Base-by-base conservation (phyloP, 306 rosid species). In the Prunus padus region DNA sequence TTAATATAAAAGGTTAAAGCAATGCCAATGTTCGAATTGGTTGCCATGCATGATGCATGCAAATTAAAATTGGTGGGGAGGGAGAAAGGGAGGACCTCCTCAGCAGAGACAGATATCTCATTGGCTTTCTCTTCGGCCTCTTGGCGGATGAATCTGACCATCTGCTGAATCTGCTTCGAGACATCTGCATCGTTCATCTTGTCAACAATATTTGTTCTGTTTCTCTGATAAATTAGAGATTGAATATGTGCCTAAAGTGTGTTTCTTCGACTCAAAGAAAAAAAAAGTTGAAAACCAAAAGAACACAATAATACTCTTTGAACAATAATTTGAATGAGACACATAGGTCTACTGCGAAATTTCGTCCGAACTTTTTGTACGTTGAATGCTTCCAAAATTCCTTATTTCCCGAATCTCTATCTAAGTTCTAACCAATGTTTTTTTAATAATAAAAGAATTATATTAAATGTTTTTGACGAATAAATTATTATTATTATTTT, bases 71-170 rank as follows among this genome's bases (percentile, higher is more conserved):
- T 31, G 22, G 22, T 22, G 72, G 37, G 12, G 9, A 37, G 42
- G 9, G 42, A 37, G 42, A 9, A 9, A 20, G 23, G 54, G 11
- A 12, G 54, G 31, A 88, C 96, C 86, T 90, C 96, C 56, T 90
- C 88, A 1, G 92, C 88, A n/a, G 90, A 84, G 51, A 86, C 86
- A 30, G 88, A 84, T 26, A 90, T 90, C 70, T 90, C 96, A 47
- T 83, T 90, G 25, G 92, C 96, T 81, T 90, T 90, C 73, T 90
- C 92, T 37, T 90, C 96, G 4, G 96, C 96, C 69, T 90, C 96
- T 77, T 90, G 96, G 46, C 90, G 87, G 76, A 90, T 90, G 90
- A 88, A 90, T 67, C 86, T 84, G 67, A 88, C 89, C 96, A 90
- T 90, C 90, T 90, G 96, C 65, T 86, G 92, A 73, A 90, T 90